Percentiles rank a stretch among this genome's conserved stretches.
These are phyloP conservation scores for Tribonema minus DNA, from an alignment of 108 stramenopile genomes.

Conservation along the genomic window DNA sequence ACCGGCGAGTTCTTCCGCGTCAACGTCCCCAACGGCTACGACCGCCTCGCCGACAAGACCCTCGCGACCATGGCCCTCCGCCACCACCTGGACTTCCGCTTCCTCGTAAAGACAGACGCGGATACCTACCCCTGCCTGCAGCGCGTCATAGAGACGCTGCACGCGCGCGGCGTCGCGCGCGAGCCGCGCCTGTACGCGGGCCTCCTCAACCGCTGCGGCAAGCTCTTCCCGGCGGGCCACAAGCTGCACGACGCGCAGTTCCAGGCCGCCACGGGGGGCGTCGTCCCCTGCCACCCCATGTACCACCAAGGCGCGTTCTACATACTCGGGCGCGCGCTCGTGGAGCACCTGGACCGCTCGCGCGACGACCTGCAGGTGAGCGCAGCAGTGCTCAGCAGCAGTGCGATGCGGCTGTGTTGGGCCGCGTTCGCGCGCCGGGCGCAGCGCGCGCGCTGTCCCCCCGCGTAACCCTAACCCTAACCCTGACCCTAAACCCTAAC, in stretches of 20 bases:
- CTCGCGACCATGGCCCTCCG: constrained; percentile 19
- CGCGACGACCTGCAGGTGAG: constrained; percentile 8
- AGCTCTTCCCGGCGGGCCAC: constrained; percentile 34
- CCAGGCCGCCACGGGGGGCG: constrained; percentile 18
- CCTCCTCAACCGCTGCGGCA: constrained; percentile 27
- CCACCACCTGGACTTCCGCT: constrained; percentile 20
- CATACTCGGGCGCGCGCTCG: constrained; percentile 8
- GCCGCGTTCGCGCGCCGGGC: too few species aligned
- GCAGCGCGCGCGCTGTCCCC: too few species aligned
- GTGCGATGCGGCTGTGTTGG: too few species aligned
- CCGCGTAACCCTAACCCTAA: too few species aligned
- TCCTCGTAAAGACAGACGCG: constrained; percentile 40
- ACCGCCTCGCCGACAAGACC: constrained; percentile 25
- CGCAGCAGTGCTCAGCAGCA: too few species aligned
- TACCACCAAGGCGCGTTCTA: constrained; percentile 48
- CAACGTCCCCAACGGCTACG: constrained; percentile 22
- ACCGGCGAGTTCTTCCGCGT: constrained; percentile 24
- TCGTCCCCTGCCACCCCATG: constrained; percentile 38
- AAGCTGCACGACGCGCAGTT: constrained; percentile 35
- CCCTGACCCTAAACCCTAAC: too few species aligned
- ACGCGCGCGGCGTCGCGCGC: neutral
- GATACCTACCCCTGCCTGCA: constrained; percentile 32
- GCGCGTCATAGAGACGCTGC: neutral
- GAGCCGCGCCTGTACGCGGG: constrained; percentile 30
- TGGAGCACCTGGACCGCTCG: constrained; percentile 12